Evolutionary conservation across 352 stramenopile species (phyloP).

Genomic region (Globisporangium irregulare): DNA sequence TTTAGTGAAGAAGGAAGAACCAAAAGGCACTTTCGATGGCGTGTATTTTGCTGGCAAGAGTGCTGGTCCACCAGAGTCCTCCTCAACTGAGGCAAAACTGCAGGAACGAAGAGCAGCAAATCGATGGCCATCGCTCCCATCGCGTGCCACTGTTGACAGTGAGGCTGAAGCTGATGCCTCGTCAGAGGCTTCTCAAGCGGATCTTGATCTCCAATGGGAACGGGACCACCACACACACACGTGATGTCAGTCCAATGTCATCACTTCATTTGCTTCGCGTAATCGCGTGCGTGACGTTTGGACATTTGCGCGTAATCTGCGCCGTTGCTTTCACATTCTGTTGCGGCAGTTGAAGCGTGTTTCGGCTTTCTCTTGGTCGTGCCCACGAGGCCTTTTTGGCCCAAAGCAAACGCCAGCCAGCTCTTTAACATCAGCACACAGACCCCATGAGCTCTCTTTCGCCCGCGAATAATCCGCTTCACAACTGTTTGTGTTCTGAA

Average conservation of each 20-base stretch:
- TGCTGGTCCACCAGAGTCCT: no score
- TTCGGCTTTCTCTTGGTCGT: conserved; percentile 2
- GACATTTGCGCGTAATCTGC: neutral
- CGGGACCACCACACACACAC: neutral
- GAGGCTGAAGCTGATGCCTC: neutral
- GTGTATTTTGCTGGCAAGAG: conserved; percentile 4
- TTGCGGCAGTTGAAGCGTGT: neutral
- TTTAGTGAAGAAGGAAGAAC: neutral
- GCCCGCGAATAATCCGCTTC: neutral
- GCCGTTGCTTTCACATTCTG: neutral
- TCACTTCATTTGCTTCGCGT: neutral
- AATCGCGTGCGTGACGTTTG: neutral
- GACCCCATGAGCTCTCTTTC: neutral
- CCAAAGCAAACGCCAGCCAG: neutral
- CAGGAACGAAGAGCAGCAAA: neutral
- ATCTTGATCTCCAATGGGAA: neutral
- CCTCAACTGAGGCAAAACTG: no score
- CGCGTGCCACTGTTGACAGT: neutral
- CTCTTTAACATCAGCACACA: neutral
- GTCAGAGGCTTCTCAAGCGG: neutral
- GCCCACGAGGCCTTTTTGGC: neutral
- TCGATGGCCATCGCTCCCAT: neutral
- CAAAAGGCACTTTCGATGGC: conserved; percentile 10
- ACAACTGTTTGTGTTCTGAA: neutral
- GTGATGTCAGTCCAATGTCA: neutral